Conservation (phyloP, 441 rosid species). For the Daphne laureola region DNA sequence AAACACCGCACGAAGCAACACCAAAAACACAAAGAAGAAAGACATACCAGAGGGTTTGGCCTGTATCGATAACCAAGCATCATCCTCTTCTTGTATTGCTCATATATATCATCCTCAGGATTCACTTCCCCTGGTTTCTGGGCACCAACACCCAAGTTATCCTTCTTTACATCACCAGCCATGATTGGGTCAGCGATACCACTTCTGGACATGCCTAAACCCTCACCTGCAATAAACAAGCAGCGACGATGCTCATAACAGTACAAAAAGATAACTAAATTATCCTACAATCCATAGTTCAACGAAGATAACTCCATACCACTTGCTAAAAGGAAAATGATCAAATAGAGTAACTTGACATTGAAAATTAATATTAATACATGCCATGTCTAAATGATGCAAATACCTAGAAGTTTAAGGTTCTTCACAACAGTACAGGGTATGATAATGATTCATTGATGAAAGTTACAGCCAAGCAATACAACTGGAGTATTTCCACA, state of each 20-base stretch:
- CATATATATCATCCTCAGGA: conserved; percentile 91
- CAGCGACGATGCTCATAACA: conserved; percentile 5
- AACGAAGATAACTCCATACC: not conserved
- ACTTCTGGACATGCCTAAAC: conserved; percentile 80
- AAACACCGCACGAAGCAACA: not conserved
- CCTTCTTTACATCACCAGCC: conserved; percentile 78
- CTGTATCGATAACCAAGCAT: conserved; percentile 94
- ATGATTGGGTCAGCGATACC: conserved; percentile 88
- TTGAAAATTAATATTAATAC: too few species aligned
- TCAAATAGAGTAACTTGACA: too few species aligned
- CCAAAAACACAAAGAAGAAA: not conserved
- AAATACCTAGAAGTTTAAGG: not conserved
- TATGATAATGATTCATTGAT: too few species aligned
- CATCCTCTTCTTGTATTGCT: conserved; percentile 98
- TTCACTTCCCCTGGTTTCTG: conserved; percentile 83
- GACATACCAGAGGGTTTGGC: conserved; percentile 84
- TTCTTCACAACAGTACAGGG: not conserved
- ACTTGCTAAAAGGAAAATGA: not conserved
- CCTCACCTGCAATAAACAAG: conserved; percentile 72
- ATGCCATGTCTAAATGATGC: too few species aligned
- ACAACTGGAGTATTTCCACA: not conserved
- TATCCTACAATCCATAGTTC: not conserved
- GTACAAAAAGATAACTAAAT: not conserved
- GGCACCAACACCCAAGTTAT: conserved; percentile 94
- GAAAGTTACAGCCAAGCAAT: not conserved